phyloP scores from a whole-genome alignment of 2,329 filamentous ascomycete species.

The Scytalidium sp. region DNA sequence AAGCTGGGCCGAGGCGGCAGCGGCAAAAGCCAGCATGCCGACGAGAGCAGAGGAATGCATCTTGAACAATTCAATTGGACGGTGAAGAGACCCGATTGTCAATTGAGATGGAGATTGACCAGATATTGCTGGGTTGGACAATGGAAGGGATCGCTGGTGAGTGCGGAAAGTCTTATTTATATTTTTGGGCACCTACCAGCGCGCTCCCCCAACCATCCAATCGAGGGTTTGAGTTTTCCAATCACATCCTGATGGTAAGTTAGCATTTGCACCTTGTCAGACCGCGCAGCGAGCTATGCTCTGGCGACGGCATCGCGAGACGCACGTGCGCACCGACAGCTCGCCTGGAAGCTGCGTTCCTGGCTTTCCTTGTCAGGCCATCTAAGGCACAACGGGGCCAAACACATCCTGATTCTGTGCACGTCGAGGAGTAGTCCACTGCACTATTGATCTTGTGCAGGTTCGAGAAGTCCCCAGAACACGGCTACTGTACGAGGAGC shows the following conservation, averaged over 20 bases:
- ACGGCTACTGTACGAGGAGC: neutral
- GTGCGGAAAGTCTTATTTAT: neutral
- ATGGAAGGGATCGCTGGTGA: neutral
- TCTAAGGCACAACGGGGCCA: neutral
- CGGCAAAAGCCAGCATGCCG: slow-evolving; percentile 7
- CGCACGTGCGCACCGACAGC: neutral
- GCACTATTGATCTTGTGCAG: neutral
- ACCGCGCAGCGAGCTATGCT: neutral
- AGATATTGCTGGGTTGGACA: neutral
- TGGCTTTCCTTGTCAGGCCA: neutral
- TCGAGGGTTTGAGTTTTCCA: neutral
- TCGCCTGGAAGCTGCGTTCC: neutral
- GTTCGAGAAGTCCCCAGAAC: neutral
- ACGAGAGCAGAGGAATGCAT: slow-evolving; percentile 2
- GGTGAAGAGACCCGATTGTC: neutral
- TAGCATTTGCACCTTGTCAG: neutral
- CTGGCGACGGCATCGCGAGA: neutral
- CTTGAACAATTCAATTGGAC: neutral
- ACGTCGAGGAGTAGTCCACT: neutral
- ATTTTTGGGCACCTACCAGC: neutral
- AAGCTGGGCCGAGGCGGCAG: slow-evolving; percentile 3
- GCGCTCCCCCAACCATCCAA: neutral
- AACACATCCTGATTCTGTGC: neutral
- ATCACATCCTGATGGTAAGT: neutral
- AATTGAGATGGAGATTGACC: neutral